Evolutionary conservation across 106 monocot species (phyloP).

Genomic region (Dactylorhiza incarnata): DNA sequence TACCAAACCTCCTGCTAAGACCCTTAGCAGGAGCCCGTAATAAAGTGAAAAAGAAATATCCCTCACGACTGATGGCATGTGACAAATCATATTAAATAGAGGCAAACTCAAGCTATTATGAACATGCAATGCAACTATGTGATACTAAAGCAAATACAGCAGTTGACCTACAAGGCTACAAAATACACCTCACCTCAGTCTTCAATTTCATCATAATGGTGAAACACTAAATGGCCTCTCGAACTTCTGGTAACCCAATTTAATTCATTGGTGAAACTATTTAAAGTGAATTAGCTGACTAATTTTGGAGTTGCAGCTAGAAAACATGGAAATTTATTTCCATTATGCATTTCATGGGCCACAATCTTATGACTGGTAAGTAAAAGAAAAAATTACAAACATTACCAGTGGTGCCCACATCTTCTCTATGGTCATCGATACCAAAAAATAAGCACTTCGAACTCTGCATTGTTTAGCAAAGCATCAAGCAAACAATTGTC

Average conservation of each 20-base stretch:
- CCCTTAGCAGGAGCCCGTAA: not conserved
- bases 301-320: not conserved
- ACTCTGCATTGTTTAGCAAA: slow-evolving; percentile 36
- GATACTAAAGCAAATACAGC: not conserved
- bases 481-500: slow-evolving; percentile 8
- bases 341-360: not conserved
- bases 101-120: not conserved
- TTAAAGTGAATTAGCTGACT: not conserved
- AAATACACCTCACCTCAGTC: not conserved
- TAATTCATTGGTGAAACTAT: not conserved
- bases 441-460: slow-evolving; percentile 86
- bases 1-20: not conserved
- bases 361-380: not conserved
- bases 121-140: not conserved
- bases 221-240: not conserved
- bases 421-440: slow-evolving; percentile 69
- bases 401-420: slow-evolving; percentile 80
- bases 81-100: not conserved
- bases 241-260: not conserved
- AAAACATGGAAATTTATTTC: not conserved
- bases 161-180: not conserved
- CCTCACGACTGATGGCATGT: not conserved
- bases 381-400: slow-evolving; percentile 27
- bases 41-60: not conserved
- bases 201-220: not conserved